phyloP scores from a whole-genome alignment of 2,329 filamentous ascomycete species.

The Aspergillus neotritici region DNA sequence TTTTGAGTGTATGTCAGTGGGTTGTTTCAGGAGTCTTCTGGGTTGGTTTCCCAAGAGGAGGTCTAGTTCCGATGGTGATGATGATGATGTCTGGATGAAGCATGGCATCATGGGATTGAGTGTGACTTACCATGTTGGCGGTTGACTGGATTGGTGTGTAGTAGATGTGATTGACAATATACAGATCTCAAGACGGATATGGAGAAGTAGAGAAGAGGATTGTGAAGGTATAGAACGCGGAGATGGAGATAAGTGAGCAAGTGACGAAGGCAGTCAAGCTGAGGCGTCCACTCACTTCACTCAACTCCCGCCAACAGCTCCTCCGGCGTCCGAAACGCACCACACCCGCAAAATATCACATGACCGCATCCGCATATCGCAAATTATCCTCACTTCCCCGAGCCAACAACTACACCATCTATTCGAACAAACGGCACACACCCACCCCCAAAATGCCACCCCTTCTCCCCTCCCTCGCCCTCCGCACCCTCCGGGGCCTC shows the following conservation, averaged over 20 bases:
- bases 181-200: no score
- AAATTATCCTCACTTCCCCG: conserved; percentile 14
- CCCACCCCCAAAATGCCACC: conserved; percentile 28
- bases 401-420: background rate
- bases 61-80: conserved; percentile 4
- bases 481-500: conserved; percentile 32
- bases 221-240: background rate
- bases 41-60: conserved; percentile 3
- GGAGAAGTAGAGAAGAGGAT: no score
- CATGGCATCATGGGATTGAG: conserved; percentile 4
- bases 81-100: conserved; percentile 9
- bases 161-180: no score
- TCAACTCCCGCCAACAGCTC: conserved; percentile 33
- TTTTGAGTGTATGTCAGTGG: conserved; percentile 7
- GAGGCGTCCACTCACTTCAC: conserved; percentile 15
- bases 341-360: conserved; percentile 26
- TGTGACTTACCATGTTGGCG: conserved; percentile 28
- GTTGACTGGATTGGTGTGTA: background rate
- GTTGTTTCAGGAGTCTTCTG: no score
- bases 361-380: conserved; percentile 10
- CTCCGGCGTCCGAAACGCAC: conserved; percentile 22
- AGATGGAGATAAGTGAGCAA: background rate
- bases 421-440: conserved; percentile 3
- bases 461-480: conserved; percentile 29
- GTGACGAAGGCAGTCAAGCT: conserved; percentile 7